Evolutionary conservation across 176 grass and related monocot genomes (phyloP), one percentile per base, ranked within the genome.

Genomic region (Coix lacrymajobi): DNA sequence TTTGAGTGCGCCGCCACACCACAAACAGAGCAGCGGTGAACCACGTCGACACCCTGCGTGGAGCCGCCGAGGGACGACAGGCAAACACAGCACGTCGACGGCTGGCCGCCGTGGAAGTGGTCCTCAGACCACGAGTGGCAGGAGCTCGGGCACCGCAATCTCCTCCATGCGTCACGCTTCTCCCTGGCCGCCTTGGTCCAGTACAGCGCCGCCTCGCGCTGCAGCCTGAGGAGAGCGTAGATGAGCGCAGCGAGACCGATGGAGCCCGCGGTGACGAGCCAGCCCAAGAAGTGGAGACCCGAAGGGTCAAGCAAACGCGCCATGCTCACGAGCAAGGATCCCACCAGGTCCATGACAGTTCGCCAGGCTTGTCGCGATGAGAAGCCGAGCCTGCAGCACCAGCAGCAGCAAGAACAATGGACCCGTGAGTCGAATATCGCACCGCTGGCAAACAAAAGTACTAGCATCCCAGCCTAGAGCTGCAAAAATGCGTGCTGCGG

Each of bases 1-100:
- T 40, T 70, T 4, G 57, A 89, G 77, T 97, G 94, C 25, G 94
- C 90, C 0, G 83, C 86, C 82, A 92, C 85, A 34, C 89, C 85
- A 15, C 94, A 97, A 3, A 94, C 85, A 49, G 83, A 85, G 79
- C 94, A 97, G 64, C 73, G 77, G 75, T 90, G 88, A 41, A 92
- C 31, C 52, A 80, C 56, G 5, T 73, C 51, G 1, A 8, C 45
- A 0, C 83, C 81, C 71, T 85, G 80, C 7, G 69, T 5, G 0
- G 75, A 7, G 0, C 74, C 85, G 14, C 74, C 79, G 0, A 98
- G 72, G 17, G 77, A 81, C 1, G 52, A 81, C 26, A 94, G 66
- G 79, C 95, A 98, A 8, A 91, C 86, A 52, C 90, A 97, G 52
- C 95, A 94, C 10, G 92, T 93, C 14, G 90, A 91, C 31, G 87